Evolutionary conservation across 176 grass and related monocot genomes (phyloP).

Genomic region (Metroxylon sagu): DNA sequence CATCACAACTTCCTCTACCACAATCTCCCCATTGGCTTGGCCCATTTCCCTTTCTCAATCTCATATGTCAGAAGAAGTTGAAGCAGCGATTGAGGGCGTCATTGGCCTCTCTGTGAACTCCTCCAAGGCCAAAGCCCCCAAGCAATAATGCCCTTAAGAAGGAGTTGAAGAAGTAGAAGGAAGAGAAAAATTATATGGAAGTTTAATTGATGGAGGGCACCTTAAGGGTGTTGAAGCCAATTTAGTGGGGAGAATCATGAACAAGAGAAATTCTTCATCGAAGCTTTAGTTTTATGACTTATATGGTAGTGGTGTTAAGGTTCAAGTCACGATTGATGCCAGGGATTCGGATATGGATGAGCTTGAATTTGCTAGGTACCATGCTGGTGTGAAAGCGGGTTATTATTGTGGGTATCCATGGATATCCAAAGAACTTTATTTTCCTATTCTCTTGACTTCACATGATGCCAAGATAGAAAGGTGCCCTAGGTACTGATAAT

Average conservation of each 20-base stretch:
- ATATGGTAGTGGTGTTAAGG: constrained; percentile 57
- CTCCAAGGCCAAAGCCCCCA: too few species aligned
- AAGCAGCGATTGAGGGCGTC: background rate
- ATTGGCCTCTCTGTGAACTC: background rate
- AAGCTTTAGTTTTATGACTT: constrained; percentile 92
- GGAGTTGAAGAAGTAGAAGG: constrained; percentile 71
- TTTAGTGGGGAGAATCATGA: constrained; percentile 95
- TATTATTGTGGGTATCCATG: constrained; percentile 81
- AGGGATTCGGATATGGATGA: constrained; percentile 70
- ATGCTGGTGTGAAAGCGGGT: constrained; percentile 67
- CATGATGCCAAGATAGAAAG: too few species aligned
- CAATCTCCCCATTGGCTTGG: too few species aligned
- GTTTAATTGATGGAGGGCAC: constrained; percentile 46
- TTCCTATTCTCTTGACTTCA: constrained; percentile 90
- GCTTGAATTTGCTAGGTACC: too few species aligned
- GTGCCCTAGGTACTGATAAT: constrained; percentile 1
- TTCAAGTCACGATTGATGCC: constrained; percentile 90
- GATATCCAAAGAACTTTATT: constrained; percentile 54
- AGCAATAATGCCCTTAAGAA: constrained; percentile 48
- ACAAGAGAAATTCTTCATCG: constrained; percentile 75
- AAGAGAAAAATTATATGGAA: constrained; percentile 69
- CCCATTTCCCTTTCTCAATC: too few species aligned
- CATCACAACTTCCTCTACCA: constrained; percentile 28
- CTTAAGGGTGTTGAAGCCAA: constrained; percentile 27
- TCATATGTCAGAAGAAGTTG: background rate